Base-by-base conservation (phyloP, 2,329 filamentous ascomycete species). In the Arthrobotrys musiformis region DNA sequence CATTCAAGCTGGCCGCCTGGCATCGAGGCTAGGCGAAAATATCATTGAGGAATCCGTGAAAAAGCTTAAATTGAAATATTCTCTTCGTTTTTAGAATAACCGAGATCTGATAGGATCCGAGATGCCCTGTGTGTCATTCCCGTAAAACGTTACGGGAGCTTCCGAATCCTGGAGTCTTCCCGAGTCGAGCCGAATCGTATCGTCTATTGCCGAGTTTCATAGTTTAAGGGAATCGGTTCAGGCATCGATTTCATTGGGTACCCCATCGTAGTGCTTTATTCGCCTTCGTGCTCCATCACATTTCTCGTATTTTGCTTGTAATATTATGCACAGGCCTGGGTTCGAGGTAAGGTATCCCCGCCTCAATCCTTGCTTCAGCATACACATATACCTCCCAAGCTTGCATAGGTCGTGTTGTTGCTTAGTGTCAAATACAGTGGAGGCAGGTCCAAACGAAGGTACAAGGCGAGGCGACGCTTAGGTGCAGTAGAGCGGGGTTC, bases 391-490 rank as follows among this genome's bases (percentile, higher is more conserved):
- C 37, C 15, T 5, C 37, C 3, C 15, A 11, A 42, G 40, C 40
- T 17, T 42, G 15, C 40, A 42, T 42, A 7, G n/a, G 2, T 9
- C 30, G 37, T 19, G 40, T 42, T 42, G 40, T 42, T 8, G n/a
- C 17, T 1, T 8, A 19, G 26, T 50, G 46, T 28, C 11, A 19
- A 28, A 40, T 0, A 9, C 9, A 58, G 19, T 1, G 33, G n/a
- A 40, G 54, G 54, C 40, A 58, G 33, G 54, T 58, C 54, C 54
- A 58, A 58, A 58, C 54, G 54, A 58, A n/a, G 54, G 54, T 58
- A 58, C 40, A 58, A 58, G 54, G 54, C 54, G 54, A 58, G 54
- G 54, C 54, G 54, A 58, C 54, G 54, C 54, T 58, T 58, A 58
- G 54, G 11, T 58, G 54, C 54, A 58, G 54, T 22, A 11, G 54